Conservation (phyloP, 1,139 yeast species). For the Zygoascus meyerae region DNA sequence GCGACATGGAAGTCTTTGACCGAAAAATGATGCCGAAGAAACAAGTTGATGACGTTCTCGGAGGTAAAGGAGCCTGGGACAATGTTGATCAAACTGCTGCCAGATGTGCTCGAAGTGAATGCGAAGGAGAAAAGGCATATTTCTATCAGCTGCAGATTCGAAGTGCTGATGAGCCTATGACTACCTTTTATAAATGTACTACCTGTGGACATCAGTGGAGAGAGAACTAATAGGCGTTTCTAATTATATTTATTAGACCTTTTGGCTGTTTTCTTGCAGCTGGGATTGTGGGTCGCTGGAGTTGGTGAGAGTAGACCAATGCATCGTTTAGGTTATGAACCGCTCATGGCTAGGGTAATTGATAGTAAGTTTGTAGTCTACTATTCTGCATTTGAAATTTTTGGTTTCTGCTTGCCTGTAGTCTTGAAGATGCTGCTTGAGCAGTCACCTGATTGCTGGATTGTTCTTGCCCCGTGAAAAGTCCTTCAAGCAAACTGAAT, state of each 20-base stretch:
- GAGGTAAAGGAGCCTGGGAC: slow-evolving; percentile 98
- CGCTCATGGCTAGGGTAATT: no score
- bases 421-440: no score
- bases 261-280: no score
- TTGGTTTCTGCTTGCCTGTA: no score
- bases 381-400: no score
- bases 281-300: no score
- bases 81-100: slow-evolving; percentile 70
- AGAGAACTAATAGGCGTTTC: slow-evolving; percentile 57
- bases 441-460: no score
- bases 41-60: slow-evolving; percentile 92
- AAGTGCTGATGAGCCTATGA: slow-evolving; percentile 91
- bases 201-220: slow-evolving; percentile 95
- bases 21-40: slow-evolving; percentile 77
- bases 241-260: neutral
- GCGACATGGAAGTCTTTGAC: slow-evolving; percentile 70
- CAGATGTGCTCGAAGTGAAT: slow-evolving; percentile 81
- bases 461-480: no score
- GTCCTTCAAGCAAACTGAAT: no score
- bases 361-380: no score
- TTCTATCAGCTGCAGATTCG: slow-evolving; percentile 95
- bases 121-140: slow-evolving; percentile 90
- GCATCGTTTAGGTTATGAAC: no score
- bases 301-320: no score
- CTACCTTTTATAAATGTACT: slow-evolving; percentile 89